These are phyloP conservation scores for Plectosphaerella cucumerina DNA, from an alignment of 2,329 filamentous ascomycete genomes.

Conservation along the genomic window DNA sequence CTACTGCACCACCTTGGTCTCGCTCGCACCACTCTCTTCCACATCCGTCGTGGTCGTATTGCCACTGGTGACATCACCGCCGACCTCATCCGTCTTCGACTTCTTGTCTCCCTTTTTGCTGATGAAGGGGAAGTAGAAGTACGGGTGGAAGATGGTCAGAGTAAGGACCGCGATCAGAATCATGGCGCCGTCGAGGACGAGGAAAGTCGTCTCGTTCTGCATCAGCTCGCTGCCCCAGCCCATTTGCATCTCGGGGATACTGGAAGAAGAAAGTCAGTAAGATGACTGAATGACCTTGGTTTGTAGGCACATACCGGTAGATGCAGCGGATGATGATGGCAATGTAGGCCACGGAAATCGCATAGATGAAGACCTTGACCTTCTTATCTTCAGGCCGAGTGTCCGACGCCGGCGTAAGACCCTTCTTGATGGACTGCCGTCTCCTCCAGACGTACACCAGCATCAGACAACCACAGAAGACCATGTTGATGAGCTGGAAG, in stretches of 20 bases:
- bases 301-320: constrained; percentile 7
- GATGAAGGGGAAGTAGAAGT: constrained; percentile 10
- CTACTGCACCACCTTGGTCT: too few relatives aligned
- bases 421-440: background rate
- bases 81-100: background rate
- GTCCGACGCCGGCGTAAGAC: background rate
- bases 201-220: constrained; percentile 12
- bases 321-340: constrained; percentile 12
- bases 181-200: constrained; percentile 13
- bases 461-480: constrained; percentile 17
- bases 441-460: constrained; percentile 11
- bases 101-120: background rate
- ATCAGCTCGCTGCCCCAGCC: constrained; percentile 13
- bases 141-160: constrained; percentile 9
- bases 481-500: constrained; percentile 18
- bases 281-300: background rate
- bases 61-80: background rate
- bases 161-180: constrained; percentile 5
- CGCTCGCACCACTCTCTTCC: background rate
- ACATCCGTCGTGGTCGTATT: background rate
- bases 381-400: background rate
- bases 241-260: constrained; percentile 7
- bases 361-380: constrained; percentile 7
- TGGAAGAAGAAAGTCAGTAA: background rate
- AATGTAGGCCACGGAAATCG: constrained; percentile 7